phyloP scores from a whole-genome alignment of 129 eudicot species.

The Arctium lappa region DNA sequence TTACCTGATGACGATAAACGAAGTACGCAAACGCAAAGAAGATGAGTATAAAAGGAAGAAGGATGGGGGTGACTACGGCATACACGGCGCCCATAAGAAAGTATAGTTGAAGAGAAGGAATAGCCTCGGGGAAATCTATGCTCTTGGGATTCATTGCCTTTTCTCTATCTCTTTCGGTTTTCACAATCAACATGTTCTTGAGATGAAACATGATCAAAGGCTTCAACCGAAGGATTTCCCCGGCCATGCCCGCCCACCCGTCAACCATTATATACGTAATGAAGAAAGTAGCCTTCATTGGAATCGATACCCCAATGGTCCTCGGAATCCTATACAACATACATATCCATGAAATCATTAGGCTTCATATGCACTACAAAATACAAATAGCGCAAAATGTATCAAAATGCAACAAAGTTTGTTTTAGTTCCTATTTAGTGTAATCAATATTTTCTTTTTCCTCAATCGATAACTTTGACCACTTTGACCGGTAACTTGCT shows the following conservation, averaged over 20 bases:
- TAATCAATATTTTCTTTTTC: not conserved
- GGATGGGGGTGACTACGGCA: conserved; percentile 84
- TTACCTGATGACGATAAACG: conserved; percentile 95
- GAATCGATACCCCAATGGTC: conserved; percentile 88
- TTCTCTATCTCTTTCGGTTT: conserved; percentile 77
- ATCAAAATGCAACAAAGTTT: not conserved
- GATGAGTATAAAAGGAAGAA: conserved; percentile 78
- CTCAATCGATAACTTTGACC: not conserved
- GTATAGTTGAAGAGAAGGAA: conserved; percentile 87
- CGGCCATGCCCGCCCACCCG: conserved; percentile 97
- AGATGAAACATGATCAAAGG: conserved; percentile 79
- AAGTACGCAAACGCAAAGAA: conserved; percentile 86
- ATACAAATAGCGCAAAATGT: not conserved
- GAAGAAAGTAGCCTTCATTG: conserved; percentile 94
- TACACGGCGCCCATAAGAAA: conserved; percentile 85
- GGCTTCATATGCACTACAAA: not conserved
- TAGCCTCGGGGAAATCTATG: conserved; percentile 76
- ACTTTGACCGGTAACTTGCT: not conserved
- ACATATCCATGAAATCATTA: not conserved
- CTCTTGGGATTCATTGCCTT: conserved; percentile 82
- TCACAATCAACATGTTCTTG: conserved; percentile 75
- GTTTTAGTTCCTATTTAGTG: not conserved
- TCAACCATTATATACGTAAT: conserved; percentile 94
- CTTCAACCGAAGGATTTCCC: conserved; percentile 89
- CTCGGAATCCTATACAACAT: conserved; percentile 67